A percentile compares a stretch with the other conserved stretches of the same genome.
Conservation (phyloP, 2,329 filamentous ascomycete species). For the Clarireedia paspali region DNA sequence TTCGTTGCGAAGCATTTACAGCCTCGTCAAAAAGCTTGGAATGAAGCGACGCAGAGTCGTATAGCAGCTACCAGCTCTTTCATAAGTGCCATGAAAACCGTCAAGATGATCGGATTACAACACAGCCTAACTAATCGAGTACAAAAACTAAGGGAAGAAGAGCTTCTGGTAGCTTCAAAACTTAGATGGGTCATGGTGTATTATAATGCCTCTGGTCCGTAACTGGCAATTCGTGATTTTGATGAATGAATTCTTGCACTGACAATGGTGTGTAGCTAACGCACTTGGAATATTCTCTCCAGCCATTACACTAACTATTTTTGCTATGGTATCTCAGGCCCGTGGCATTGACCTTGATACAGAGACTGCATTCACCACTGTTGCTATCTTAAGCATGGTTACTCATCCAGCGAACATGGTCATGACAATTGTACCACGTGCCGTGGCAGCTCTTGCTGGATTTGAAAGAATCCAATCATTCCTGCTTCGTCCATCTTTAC, state of each 20-base stretch:
- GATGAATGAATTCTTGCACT: not conserved
- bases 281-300: conserved; percentile 20
- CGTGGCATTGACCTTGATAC: conserved; percentile 1
- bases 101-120: conserved; percentile 33
- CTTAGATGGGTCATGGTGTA: conserved; percentile 35
- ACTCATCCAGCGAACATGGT: conserved; percentile 21
- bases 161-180: conserved; percentile 29
- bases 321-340: conserved; percentile 10
- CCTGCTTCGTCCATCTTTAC: conserved; percentile 10
- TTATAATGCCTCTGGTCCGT: conserved; percentile 35
- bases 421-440: conserved; percentile 17
- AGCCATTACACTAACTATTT: conserved; percentile 17
- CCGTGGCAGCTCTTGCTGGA: conserved; percentile 11
- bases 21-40: conserved; percentile 33
- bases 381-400: conserved; percentile 17
- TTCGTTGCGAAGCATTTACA: conserved; percentile 33
- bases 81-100: conserved; percentile 31
- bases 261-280: conserved; percentile 13
- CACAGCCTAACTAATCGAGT: conserved; percentile 2
- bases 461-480: conserved; percentile 28
- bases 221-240: conserved; percentile 6
- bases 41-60: conserved; percentile 34
- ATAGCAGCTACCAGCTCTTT: conserved; percentile 31
- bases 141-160: conserved; percentile 8
- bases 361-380: conserved; percentile 18